phyloP scores from a whole-genome alignment of 1,139 yeast species.

The Debaryomyces coudertii region DNA sequence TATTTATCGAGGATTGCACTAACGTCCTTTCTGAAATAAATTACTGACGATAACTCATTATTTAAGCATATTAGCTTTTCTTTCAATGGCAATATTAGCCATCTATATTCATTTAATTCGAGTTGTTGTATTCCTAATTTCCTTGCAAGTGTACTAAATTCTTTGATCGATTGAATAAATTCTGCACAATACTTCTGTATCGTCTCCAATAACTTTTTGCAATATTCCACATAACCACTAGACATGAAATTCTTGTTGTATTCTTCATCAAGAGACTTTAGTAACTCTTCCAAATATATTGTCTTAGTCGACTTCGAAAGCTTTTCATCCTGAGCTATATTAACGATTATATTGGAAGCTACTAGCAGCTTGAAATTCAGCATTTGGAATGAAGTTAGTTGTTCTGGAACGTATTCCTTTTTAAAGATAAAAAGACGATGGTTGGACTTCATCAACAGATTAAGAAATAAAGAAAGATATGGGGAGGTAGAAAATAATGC shows the following conservation, averaged over 20 bases:
- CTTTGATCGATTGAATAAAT: slow-evolving; percentile 18
- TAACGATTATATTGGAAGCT: slow-evolving; percentile 24
- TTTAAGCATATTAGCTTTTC: slow-evolving; percentile 33
- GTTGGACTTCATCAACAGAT: slow-evolving; percentile 23
- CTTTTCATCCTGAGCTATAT: slow-evolving; percentile 21
- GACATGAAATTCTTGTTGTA: slow-evolving; percentile 31
- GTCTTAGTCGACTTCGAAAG: slow-evolving; percentile 20
- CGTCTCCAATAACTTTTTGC: slow-evolving; percentile 30
- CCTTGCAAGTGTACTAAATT: slow-evolving; percentile 26
- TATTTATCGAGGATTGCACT: slow-evolving; percentile 27
- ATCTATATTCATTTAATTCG: slow-evolving; percentile 29
- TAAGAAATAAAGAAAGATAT: slow-evolving; percentile 29
- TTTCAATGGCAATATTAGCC: slow-evolving; percentile 28
- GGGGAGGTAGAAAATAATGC: slow-evolving; percentile 30
- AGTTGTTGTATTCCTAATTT: slow-evolving; percentile 35
- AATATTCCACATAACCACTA: slow-evolving; percentile 31
- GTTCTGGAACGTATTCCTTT: slow-evolving; percentile 22
- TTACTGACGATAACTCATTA: slow-evolving; percentile 28
- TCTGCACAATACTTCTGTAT: slow-evolving; percentile 28
- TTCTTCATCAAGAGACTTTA: slow-evolving; percentile 32
- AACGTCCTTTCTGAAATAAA: slow-evolving; percentile 26
- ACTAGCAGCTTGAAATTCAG: slow-evolving; percentile 25
- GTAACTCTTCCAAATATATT: slow-evolving; percentile 24
- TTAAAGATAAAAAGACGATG: slow-evolving; percentile 23
- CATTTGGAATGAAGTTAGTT: slow-evolving; percentile 23